Evolutionary conservation across 2,329 filamentous ascomycete species (phyloP).

Genomic region (Trichoderma citrinoviride): DNA sequence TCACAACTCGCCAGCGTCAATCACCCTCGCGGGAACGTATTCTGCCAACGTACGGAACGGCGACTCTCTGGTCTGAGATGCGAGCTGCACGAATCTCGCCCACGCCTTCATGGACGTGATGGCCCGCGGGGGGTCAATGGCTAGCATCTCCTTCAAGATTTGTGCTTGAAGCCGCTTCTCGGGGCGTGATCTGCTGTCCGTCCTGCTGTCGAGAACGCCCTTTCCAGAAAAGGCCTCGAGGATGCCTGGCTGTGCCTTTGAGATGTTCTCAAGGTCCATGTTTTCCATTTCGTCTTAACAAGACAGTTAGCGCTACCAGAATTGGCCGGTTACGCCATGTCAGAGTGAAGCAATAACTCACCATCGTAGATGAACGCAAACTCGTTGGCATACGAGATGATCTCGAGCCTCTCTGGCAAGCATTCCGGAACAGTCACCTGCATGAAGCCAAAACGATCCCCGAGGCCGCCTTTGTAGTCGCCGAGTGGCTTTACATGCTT

Average conservation of each 20-base stretch:
- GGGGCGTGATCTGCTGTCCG: neutral
- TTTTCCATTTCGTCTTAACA: neutral
- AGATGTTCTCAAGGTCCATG: neutral
- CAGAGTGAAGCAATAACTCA: neutral
- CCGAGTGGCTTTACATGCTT: neutral
- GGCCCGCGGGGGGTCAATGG: neutral
- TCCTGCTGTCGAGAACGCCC: neutral
- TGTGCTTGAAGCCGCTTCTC: neutral
- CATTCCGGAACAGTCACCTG: neutral
- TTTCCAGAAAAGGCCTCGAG: neutral
- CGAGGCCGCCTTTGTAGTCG: neutral
- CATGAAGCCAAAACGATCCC: neutral
- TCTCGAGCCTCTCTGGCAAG: neutral
- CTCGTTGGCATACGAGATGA: slow-evolving; percentile 1
- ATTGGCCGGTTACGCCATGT: neutral
- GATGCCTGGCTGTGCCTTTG: neutral
- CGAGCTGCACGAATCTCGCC: neutral
- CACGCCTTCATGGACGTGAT: neutral
- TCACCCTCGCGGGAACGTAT: neutral
- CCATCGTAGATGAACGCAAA: slow-evolving; percentile 1
- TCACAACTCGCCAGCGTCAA: neutral
- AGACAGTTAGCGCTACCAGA: neutral
- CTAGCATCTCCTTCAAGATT: neutral
- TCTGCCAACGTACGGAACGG: neutral
- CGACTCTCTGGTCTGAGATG: neutral